Evolutionary conservation across 2,329 filamentous ascomycete species (phyloP), one percentile per base, ranked within the genome.

Genomic region (Stromatinia cepivora): DNA sequence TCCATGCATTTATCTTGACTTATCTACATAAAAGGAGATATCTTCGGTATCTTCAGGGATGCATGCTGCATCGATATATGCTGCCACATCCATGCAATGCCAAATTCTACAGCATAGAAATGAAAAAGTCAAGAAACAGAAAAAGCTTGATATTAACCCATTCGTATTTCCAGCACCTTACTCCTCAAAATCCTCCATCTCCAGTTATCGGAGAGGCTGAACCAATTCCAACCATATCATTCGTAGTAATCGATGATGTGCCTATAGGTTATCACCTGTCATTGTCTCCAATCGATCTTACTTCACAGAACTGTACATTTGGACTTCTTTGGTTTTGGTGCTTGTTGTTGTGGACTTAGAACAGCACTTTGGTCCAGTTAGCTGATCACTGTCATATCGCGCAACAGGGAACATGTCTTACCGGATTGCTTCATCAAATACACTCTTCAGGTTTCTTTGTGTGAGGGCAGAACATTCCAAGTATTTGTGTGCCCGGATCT

Each of bases 361-460:
- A 92, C 90, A 72, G 90, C 90, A 76, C 90, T 92, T 76, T 69
- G 63, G 71, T 61, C 54, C 39, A 42, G 39, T 42, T 42, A 70
- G 66, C 39, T 46, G 1, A 45, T 53, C 20, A n/a, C 48, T 28
- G 7, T 25, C 8, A 61, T 28, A 52, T 54, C 62, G 59, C 39
- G 22, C 15, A 31, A n/a, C 7, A n/a, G 45, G n/a, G 42, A 7
- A 58, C 6, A 61, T 10, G 52, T 82, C 90, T 76, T 83, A 98
- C 95, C 95, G 90, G 79, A 99, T 99, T 46, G 95, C 95, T 82
- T 97, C 94, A 79, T 99, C 95, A 79, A 99, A 99, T 62, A 99
- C 95, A 77, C 93, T 97, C 89, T 99, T 99, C 76, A 99, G 82
- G 81, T 97, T 97, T 78, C 94, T 87, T 84, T 98, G 95, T 50